Base-by-base conservation (phyloP, 306 rosid genomes). In the Acacia crassicarpa region DNA sequence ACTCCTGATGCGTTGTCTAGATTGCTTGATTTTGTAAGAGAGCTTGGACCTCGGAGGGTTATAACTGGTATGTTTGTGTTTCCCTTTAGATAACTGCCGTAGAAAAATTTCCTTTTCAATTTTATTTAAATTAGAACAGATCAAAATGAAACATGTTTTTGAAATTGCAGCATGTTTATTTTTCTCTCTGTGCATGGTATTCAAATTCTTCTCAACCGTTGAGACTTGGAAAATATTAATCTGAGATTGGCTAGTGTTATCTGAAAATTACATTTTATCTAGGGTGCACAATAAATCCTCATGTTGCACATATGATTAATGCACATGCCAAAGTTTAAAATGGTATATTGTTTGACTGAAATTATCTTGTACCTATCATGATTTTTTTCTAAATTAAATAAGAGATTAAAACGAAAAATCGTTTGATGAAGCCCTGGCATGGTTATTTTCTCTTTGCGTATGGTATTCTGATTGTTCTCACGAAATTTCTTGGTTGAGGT, bases 1-100 rank as follows among this genome's bases (percentile, higher is more conserved):
- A 91, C 97, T n/a, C 96, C 98, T 44, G 94, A 91, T 81, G 91
- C 92, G 78, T 86, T 95, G 89, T 95, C 99, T 85, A 91, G 98
- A 81, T 86, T 95, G 58, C 93, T 95, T 75, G 98, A 95, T 88
- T 91, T 87, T 43, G 96, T 95, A 41, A 91, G 96, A 91, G 99
- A 93, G 93, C 97, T 95, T 84, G 91, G 94, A 83, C 90, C 94
- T 65, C 90, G 88, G 90, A 89, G 98, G 91, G 72, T 93, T 44
- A 93, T 95, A 65, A 95, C 97, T 44, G 98, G 99, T 95, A 91
- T 72, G 84, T 43, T 81, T 75, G 61, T 33, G 62, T 58, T 78
- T 58, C 84, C 88, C 77, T 85, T 77, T 77, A 53, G 40, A 40
- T 41, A 33, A 49, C 70, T 62, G 77, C 15, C 6, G 25, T 49